These are phyloP conservation scores for Serendipita sp. DNA, from an alignment of 768 basidiomycete genomes.

Conservation along the genomic window DNA sequence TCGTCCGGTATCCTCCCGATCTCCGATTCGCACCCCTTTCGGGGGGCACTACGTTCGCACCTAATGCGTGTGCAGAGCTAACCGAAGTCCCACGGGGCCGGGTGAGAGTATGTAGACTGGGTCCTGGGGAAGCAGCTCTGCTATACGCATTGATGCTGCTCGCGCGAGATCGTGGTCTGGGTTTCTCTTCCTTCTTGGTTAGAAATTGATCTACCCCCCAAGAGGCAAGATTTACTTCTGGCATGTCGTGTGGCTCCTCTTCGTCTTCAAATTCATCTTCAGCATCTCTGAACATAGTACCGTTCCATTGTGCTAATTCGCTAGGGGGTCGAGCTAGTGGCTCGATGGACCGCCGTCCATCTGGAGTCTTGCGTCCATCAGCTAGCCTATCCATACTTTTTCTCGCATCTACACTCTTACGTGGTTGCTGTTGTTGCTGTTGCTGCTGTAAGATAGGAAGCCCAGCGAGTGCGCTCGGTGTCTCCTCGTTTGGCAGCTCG, in stretches of 20 bases:
- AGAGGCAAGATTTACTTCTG: slow-evolving; percentile 67
- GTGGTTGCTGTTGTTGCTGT: background rate
- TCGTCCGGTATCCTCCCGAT: slow-evolving; percentile 28
- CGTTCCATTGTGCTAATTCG: background rate
- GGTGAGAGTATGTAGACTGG: background rate
- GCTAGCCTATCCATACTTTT: background rate
- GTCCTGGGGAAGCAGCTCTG: slow-evolving; percentile 1
- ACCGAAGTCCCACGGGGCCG: background rate
- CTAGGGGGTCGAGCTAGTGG: background rate
- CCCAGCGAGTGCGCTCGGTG: background rate
- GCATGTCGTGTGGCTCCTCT: slow-evolving; percentile 31
- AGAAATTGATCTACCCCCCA: slow-evolving; percentile 74
- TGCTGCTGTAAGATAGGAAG: background rate
- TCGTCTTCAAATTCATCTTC: slow-evolving; percentile 32
- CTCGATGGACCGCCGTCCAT: background rate
- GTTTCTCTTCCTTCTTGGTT: slow-evolving; percentile 24
- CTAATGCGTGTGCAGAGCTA: slow-evolving; percentile 3
- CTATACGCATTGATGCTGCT: slow-evolving; percentile 5
- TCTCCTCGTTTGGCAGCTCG: slow-evolving; percentile 41
- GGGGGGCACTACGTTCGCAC: background rate
- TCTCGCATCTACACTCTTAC: background rate
- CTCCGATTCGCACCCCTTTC: slow-evolving; percentile 3
- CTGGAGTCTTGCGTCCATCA: slow-evolving; percentile 1
- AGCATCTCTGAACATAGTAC: slow-evolving; percentile 20
- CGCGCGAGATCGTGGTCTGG: background rate